Conservation (phyloP, 352 stramenopile genomes). For the Phytophthora fragariaefolia region DNA sequence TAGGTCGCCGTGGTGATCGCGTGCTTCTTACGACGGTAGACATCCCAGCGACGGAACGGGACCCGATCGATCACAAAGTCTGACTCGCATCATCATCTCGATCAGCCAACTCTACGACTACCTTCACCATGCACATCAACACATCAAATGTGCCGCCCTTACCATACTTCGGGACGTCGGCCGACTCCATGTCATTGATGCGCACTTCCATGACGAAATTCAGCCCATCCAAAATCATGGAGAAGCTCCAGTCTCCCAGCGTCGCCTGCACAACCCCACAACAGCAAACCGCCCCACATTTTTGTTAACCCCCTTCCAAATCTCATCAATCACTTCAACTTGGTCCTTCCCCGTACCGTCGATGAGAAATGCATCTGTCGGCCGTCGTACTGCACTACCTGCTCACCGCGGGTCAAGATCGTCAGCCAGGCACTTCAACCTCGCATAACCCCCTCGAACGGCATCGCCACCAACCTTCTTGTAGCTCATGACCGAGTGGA, state of each 20-base stretch:
- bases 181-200: conserved; percentile 83
- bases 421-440: conserved; percentile 13
- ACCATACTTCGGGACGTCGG: conserved; percentile 88
- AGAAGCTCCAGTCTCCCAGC: conserved; percentile 78
- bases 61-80: conserved; percentile 83
- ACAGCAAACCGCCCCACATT: conserved; percentile 7
- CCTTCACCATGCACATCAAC: no score
- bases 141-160: neutral
- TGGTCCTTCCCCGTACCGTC: conserved; percentile 45
- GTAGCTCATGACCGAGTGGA: conserved; percentile 87
- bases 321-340: conserved; percentile 16
- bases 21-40: conserved; percentile 78
- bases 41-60: conserved; percentile 85
- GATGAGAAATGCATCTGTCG: conserved; percentile 85
- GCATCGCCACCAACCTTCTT: conserved; percentile 63
- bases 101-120: neutral
- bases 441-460: conserved; percentile 1
- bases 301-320: conserved; percentile 1
- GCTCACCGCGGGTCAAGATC: conserved; percentile 7
- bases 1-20: conserved; percentile 47
- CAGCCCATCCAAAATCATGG: conserved; percentile 78
- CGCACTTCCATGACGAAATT: conserved; percentile 84
- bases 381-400: conserved; percentile 82
- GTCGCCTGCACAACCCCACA: conserved; percentile 52
- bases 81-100: conserved; percentile 39